These are phyloP conservation scores for Mortierella sp. DNA, from an alignment of 371 early-diverging fungal genomes.

Conservation along the genomic window DNA sequence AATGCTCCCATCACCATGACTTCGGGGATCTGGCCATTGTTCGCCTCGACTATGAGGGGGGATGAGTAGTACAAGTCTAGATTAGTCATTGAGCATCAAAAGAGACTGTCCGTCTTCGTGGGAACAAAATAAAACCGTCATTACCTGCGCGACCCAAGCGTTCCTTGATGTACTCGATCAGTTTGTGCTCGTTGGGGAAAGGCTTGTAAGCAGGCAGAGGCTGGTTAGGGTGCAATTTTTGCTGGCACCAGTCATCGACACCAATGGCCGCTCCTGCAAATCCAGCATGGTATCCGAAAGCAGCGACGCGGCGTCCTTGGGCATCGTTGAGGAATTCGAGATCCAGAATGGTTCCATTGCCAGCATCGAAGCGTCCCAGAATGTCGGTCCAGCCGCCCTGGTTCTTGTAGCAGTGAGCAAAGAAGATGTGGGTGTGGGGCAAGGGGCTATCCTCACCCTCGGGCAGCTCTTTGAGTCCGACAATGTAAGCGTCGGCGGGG, in stretches of 20 bases:
- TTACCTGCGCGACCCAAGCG: conserved; percentile 78
- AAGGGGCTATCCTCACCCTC: conserved; percentile 91
- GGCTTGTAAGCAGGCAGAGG: conserved; percentile 80
- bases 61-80: neutral
- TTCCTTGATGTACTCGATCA: conserved; percentile 78
- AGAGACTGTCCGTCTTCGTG: neutral
- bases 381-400: conserved; percentile 95
- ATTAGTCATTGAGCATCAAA: conserved; percentile 17
- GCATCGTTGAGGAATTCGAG: conserved; percentile 93
- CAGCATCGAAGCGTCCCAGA: conserved; percentile 83
- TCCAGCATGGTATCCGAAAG: conserved; percentile 97
- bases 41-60: conserved; percentile 37
- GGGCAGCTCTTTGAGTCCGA: conserved; percentile 97
- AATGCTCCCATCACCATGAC: conserved; percentile 98
- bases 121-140: conserved; percentile 5
- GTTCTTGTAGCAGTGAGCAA: conserved; percentile 97
- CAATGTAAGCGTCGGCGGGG: conserved; percentile 88
- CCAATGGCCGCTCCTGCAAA: conserved; percentile 95
- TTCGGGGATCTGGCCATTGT: conserved; percentile 75
- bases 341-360: conserved; percentile 91
- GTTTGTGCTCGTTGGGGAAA: conserved; percentile 84
- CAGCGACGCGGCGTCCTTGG: conserved; percentile 91
- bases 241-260: conserved; percentile 93
- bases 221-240: conserved; percentile 59
- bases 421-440: conserved; percentile 96